Percentiles rank a stretch among this genome's conserved stretches.
phyloP scores from a whole-genome alignment of 1,284 basidiomycete genomes.

The Boletus mariae region DNA sequence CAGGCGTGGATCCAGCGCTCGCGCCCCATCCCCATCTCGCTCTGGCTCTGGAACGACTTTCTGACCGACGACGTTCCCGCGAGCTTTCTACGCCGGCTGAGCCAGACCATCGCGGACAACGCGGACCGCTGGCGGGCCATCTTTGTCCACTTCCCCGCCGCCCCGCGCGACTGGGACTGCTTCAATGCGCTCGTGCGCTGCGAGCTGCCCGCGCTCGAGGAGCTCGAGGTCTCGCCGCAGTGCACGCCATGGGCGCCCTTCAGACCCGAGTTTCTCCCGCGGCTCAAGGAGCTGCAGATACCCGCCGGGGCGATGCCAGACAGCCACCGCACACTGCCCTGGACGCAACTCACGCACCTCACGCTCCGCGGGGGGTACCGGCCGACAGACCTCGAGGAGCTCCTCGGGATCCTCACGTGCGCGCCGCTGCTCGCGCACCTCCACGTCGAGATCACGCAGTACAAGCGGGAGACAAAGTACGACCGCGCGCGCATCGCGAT shows the following conservation, averaged over 20 bases:
- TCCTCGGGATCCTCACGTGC: constrained; percentile 23
- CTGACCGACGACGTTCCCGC: constrained; percentile 30
- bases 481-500: constrained; percentile 23
- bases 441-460: constrained; percentile 32
- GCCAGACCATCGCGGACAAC: constrained; percentile 14
- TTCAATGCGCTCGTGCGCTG: constrained; percentile 25
- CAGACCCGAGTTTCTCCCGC: constrained; percentile 24
- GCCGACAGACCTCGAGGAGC: constrained; percentile 24
- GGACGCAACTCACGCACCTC: constrained; percentile 31
- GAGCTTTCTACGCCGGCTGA: constrained; percentile 25
- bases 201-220: constrained; percentile 25
- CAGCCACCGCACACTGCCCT: constrained; percentile 27
- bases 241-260: constrained; percentile 33
- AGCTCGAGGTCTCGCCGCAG: constrained; percentile 32
- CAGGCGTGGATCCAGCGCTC: constrained; percentile 27
- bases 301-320: constrained; percentile 30
- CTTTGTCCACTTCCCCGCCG: constrained; percentile 29
- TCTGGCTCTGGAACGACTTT: constrained; percentile 33
- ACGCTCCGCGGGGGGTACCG: constrained; percentile 31
- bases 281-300: constrained; percentile 26
- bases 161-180: constrained; percentile 26
- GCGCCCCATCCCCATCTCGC: constrained; percentile 23
- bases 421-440: constrained; percentile 30
- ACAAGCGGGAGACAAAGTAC: constrained; percentile 29
- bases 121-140: constrained; percentile 31